Evolutionary conservation across 768 basidiomycete genomes (phyloP), one percentile per base, ranked within the genome.

Genomic region (Rhizopogon vulgaris): DNA sequence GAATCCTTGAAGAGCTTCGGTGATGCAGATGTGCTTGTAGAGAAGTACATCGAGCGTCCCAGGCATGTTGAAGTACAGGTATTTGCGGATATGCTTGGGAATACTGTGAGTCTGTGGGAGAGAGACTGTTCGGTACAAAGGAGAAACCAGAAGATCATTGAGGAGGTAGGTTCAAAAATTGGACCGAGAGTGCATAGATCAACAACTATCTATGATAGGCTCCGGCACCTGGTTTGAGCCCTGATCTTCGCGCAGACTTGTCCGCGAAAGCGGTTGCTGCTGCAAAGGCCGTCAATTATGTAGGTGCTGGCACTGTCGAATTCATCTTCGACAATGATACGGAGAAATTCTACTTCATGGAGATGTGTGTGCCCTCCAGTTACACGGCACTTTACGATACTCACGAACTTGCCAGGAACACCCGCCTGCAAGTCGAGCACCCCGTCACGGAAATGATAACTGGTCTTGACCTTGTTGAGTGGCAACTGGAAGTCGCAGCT

Each of bases 401-500:
- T 46, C 18, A 52, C 17, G 3, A 32, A 24, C 38, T 17, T 22
- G 30, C 8, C 38, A 90, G 87, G 89, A 91, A 91, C 59, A 90
- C 89, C 10, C 78, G 89, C 36, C 63, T 91, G 39, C 90, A 92
- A 69, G 89, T 91, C 28, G 90, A 94, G 60, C 93, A 94, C 64
- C 92, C 92, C 12, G 89, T 95, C 27, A 94, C 93, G 0, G 93
- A 94, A 69, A 94, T 94, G 86, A 82, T 96, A 47, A 96, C 94
- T 1, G 91, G 92, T 1, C 75, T 93, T 24, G 94, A 97, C 61
- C 82, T 97, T 4, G 94, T 97, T 7, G 87, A 95, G 69, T 95
- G 93, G 93, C 94, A 97, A 63, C 74, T 96, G 18, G 86, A 91
- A 74, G 87, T 95, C 36, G 93, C 94, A 11, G 86, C 87, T 14